A percentile compares a stretch with the other conserved stretches of the same genome.
Conservation (phyloP, 768 basidiomycete genomes). For the Psilocybe cubensis region DNA sequence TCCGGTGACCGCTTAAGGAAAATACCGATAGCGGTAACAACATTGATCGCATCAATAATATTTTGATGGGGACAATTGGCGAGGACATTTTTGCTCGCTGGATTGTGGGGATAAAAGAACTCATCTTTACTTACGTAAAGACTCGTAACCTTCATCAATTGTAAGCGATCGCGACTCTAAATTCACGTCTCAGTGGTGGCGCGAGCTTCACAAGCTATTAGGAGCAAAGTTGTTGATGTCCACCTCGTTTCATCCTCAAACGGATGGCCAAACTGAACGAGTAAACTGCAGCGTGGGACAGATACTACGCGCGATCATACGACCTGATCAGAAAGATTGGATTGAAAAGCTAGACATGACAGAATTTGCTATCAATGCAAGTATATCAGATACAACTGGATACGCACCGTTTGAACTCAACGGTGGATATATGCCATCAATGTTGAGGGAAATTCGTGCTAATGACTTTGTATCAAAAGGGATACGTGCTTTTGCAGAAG, state of each 20-base stretch:
- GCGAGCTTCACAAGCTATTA: constrained; percentile 24
- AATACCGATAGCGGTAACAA: too few species aligned
- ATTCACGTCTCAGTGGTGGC: constrained; percentile 27
- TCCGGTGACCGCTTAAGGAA: too few species aligned
- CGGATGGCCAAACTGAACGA: constrained; percentile 35
- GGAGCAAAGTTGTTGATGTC: constrained; percentile 36
- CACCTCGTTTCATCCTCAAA: constrained; percentile 44
- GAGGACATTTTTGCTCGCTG: too few species aligned
- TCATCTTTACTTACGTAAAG: too few species aligned
- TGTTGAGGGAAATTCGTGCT: constrained; percentile 17
- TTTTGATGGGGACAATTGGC: too few species aligned
- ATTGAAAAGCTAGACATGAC: constrained; percentile 29
- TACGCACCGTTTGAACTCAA: constrained; percentile 37
- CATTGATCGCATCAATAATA: too few species aligned
- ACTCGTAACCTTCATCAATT: constrained; percentile 29
- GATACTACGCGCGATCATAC: constrained; percentile 28
- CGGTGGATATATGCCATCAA: constrained; percentile 24
- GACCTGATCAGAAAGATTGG: constrained; percentile 36
- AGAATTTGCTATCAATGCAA: constrained; percentile 42
- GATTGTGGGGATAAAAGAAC: too few species aligned
- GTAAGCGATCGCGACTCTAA: constrained; percentile 33
- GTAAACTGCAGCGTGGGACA: constrained; percentile 32
- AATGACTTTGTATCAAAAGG: constrained; percentile 1
- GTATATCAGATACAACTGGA: constrained; percentile 29
- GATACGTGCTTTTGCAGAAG: constrained; percentile 9